Conservation (phyloP, 306 rosid species). For the Lotus japonicus region DNA sequence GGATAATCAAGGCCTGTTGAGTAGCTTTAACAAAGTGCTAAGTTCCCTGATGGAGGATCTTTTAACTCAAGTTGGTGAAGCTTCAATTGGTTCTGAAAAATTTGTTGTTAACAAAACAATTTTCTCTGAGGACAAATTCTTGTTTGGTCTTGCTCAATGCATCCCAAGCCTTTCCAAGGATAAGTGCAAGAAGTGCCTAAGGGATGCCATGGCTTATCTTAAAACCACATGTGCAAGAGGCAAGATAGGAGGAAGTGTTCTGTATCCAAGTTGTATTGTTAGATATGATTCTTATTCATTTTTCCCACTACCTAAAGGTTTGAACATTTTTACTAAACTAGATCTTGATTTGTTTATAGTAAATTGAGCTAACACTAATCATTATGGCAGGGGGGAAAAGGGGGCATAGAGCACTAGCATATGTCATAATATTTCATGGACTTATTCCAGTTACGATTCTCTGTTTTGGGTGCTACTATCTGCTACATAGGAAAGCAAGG, state of each 20-base stretch:
- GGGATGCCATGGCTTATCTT: conserved; percentile 15
- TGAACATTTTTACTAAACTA: not conserved
- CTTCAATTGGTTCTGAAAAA: not conserved
- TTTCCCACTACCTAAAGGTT: conserved; percentile 5
- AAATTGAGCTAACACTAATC: not conserved
- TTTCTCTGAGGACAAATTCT: not conserved
- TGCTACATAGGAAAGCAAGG: not conserved
- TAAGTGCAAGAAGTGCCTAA: not conserved
- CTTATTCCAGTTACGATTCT: not conserved
- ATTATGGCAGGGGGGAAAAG: conserved; percentile 11
- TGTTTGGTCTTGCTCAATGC: conserved; percentile 27
- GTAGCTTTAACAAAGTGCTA: not conserved
- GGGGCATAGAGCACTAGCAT: not conserved
- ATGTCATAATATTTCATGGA: not conserved
- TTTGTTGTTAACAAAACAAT: not conserved
- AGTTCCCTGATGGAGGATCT: conserved; percentile 9
- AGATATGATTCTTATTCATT: conserved; percentile 21
- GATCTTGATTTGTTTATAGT: not conserved
- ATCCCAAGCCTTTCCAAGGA: conserved; percentile 10
- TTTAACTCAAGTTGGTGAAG: not conserved
- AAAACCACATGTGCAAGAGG: conserved; percentile 20
- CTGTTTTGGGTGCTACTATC: not conserved
- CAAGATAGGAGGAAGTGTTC: conserved; percentile 18
- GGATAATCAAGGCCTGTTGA: conserved; percentile 5
- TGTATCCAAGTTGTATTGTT: conserved; percentile 25